phyloP scores from a whole-genome alignment of 139 green algal genomes.

The Chlorella sp. region DNA sequence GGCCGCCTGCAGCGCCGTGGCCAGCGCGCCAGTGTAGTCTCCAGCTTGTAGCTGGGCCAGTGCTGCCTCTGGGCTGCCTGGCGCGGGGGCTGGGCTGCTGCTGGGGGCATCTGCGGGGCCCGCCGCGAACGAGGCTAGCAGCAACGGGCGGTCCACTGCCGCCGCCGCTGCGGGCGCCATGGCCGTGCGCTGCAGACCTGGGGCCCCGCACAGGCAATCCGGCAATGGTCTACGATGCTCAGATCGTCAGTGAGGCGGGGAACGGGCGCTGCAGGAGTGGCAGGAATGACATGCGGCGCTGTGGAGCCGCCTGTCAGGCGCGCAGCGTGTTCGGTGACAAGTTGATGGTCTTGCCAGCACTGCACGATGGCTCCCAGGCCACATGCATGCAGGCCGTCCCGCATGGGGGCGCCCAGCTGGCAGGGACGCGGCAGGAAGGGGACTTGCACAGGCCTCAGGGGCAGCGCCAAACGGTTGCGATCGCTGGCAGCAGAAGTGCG shows the following conservation, averaged over 20 bases:
- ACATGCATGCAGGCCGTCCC: no score
- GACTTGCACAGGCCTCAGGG: no score
- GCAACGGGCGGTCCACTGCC: slow-evolving; percentile 14
- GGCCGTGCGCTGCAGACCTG: neutral
- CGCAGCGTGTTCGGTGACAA: no score
- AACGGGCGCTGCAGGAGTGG: no score
- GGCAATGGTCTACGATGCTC: neutral
- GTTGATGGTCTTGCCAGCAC: no score
- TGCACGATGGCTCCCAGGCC: no score
- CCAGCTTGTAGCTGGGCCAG: neutral
- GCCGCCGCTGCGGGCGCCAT: neutral
- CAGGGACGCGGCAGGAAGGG: no score
- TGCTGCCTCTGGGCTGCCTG: neutral
- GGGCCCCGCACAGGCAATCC: no score
- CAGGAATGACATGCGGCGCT: no score
- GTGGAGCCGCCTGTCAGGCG: no score
- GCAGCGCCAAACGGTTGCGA: neutral
- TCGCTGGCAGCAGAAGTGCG: neutral
- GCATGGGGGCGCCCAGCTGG: no score
- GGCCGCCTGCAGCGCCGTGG: neutral
- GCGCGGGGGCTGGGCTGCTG: neutral
- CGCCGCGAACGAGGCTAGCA: slow-evolving; percentile 23
- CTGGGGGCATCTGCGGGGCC: neutral
- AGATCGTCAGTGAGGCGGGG: neutral
- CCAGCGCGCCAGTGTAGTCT: slow-evolving; percentile 8